Evolutionary conservation across 352 stramenopile species (phyloP).

Genomic region (Phytophthora constricta): DNA sequence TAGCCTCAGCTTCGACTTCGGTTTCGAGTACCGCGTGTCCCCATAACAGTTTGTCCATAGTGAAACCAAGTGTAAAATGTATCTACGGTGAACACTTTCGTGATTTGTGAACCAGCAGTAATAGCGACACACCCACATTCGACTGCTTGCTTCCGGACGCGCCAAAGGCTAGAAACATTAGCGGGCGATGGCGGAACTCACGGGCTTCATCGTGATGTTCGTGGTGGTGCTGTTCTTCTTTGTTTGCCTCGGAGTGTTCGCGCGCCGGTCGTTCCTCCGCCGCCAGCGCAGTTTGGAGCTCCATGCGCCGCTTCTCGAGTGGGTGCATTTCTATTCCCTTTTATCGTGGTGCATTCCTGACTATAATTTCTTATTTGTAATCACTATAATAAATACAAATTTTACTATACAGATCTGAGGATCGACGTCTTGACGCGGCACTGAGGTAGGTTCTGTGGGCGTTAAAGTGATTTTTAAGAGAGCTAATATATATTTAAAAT

Average conservation of each 20-base stretch:
- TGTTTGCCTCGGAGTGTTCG: conserved; percentile 12
- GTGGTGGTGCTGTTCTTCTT: conserved; percentile 16
- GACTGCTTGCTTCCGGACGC: neutral
- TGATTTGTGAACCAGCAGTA: neutral
- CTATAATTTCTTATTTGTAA: neutral
- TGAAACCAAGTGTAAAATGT: neutral
- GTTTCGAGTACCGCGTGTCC: neutral
- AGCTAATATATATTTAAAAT: neutral
- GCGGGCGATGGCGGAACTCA: conserved; percentile 10
- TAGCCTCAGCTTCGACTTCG: neutral
- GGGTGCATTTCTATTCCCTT: neutral
- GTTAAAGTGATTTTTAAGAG: neutral
- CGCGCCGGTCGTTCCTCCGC: conserved; percentile 17
- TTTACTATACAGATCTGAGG: conserved; percentile 17
- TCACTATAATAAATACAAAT: no score
- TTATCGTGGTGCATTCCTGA: neutral
- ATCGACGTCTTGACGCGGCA: conserved; percentile 33
- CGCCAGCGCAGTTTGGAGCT: conserved; percentile 26
- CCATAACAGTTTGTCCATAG: neutral
- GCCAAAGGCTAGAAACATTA: neutral
- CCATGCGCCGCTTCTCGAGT: conserved; percentile 30
- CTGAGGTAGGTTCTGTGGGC: conserved; percentile 20
- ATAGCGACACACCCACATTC: neutral
- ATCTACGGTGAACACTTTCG: neutral
- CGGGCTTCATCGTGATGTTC: conserved; percentile 12